Percentiles rank a stretch among this genome's conserved stretches.
phyloP scores from a whole-genome alignment of 495 filamentous ascomycete species.

The Eremomyces bilateralis region DNA sequence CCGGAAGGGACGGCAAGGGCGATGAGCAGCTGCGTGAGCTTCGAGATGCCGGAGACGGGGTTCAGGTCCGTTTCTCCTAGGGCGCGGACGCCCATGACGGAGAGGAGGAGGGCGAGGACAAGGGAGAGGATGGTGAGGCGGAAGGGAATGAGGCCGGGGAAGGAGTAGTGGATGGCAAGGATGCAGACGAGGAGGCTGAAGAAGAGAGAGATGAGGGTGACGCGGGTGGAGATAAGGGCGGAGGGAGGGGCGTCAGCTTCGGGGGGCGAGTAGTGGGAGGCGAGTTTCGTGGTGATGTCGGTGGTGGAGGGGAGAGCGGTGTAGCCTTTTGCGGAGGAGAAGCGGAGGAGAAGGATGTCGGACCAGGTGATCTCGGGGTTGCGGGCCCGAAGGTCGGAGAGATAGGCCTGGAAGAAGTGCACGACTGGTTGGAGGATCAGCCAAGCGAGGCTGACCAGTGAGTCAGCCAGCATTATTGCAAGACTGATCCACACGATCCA shows the following conservation, averaged over 20 bases:
- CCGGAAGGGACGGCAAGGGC: constrained; percentile 63
- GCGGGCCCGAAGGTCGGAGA: constrained; percentile 8
- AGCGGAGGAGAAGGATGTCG: constrained; percentile 9
- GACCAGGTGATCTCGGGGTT: constrained; percentile 14
- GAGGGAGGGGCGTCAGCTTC: constrained; percentile 54
- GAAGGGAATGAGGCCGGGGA: constrained; percentile 39
- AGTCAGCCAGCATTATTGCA: constrained; percentile 92
- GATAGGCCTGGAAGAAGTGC: constrained; percentile 18
- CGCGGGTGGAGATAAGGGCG: constrained; percentile 53
- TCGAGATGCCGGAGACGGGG: constrained; percentile 89
- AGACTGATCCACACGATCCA: constrained; percentile 96
- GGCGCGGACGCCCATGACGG: constrained; percentile 88
- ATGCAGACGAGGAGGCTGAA: constrained; percentile 64
- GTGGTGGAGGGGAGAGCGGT: constrained; percentile 3
- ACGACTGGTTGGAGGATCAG: constrained; percentile 44
- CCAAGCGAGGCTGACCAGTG: constrained; percentile 69
- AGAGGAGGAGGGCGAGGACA: constrained; percentile 66
- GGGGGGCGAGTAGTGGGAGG: too few species aligned
- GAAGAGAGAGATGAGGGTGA: constrained; percentile 51
- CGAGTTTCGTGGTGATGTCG: too few species aligned
- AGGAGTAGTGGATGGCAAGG: constrained; percentile 54
- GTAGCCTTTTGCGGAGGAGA: constrained; percentile 2
- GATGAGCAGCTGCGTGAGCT: constrained; percentile 89
- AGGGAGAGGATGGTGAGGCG: constrained; percentile 65
- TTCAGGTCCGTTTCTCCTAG: constrained; percentile 93